Evolutionary conservation across 2,329 filamentous ascomycete species (phyloP), one percentile per base, ranked within the genome.

Genomic region (Diaporthe aspalathi): DNA sequence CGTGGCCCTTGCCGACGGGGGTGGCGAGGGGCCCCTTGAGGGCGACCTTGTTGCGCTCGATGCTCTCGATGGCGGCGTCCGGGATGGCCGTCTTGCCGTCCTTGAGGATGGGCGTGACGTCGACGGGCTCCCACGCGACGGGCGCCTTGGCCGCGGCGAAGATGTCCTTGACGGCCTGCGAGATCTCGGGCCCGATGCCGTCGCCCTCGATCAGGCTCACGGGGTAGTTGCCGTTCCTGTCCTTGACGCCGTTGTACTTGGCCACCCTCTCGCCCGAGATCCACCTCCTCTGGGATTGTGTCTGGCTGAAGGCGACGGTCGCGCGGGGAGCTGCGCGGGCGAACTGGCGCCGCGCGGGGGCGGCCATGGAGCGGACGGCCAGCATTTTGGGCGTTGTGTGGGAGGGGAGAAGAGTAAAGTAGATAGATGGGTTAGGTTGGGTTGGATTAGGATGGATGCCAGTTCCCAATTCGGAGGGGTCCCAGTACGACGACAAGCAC

Each of bases 161-260:
- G 85, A 99, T 99, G 84, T 98, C 94, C 91, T 98, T 99, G 81
- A 99, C 95, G 65, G 96, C 97, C 85, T 97, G 92, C 76, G 96
- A 91, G 81, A 99, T 99, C 87, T 99, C 95, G 75, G 96, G 96
- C 74, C 96, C 96, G 82, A 99, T 99, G 82, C 96, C 96, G 81
- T 99, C 97, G 85, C 97, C 96, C 89, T 99, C 97, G 77, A 99
- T 99, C 85, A 99, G 88, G 78, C 94, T 95, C 80, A 99, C 96
- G 71, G 93, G 93, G 89, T 92, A 99, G 84, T 96, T 96, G 81
- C 96, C 96, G 94, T 97, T 92, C 81, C 92, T 86, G 81, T 93
- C 94, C 87, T 97, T 98, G 81, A 90, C 88, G 77, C 95, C 96
- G 80, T 94, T 92, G 88, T 98, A 99, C 87, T 96, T 93, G 83